phyloP scores from a whole-genome alignment of 805 yeast genomes.

The Cyberlindnera saturnus region DNA sequence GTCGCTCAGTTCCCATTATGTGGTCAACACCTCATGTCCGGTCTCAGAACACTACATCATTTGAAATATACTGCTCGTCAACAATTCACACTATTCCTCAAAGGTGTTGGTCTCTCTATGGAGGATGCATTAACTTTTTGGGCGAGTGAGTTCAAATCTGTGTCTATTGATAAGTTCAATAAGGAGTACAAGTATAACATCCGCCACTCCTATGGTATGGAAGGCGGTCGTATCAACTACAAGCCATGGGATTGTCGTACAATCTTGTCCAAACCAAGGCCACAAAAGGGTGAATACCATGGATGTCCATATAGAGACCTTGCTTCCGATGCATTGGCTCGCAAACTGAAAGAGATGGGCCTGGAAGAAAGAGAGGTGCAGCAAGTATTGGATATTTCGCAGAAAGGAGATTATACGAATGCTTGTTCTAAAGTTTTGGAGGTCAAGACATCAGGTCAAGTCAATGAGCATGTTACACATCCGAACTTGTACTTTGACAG shows the following conservation, averaged over 20 bases:
- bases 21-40: conserved; percentile 58
- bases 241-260: conserved; percentile 81
- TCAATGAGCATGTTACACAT: conserved; percentile 47
- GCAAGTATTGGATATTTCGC: conserved; percentile 61
- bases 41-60: conserved; percentile 58
- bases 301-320: conserved; percentile 92
- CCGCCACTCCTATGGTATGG: conserved; percentile 86
- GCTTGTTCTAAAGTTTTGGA: conserved; percentile 93
- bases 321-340: conserved; percentile 53
- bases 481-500: conserved; percentile 87
- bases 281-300: conserved; percentile 64
- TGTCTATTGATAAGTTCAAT: conserved; percentile 68
- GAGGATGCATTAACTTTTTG: conserved; percentile 89
- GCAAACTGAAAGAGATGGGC: conserved; percentile 57
- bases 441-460: conserved; percentile 46
- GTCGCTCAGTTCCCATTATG: conserved; percentile 77
- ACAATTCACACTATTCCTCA: conserved; percentile 77
- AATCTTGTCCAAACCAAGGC: conserved; percentile 66
- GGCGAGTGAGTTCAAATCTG: conserved; percentile 59
- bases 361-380: conserved; percentile 52
- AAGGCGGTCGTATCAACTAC: conserved; percentile 83
- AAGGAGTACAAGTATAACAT: conserved; percentile 87
- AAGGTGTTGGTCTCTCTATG: conserved; percentile 80
- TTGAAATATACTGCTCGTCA: conserved; percentile 79
- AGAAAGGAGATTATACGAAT: conserved; percentile 64